A percentile compares a stretch with the other conserved stretches of the same genome.
Evolutionary conservation across 768 basidiomycete genomes (phyloP).

Genomic region (Serendipita sp.): DNA sequence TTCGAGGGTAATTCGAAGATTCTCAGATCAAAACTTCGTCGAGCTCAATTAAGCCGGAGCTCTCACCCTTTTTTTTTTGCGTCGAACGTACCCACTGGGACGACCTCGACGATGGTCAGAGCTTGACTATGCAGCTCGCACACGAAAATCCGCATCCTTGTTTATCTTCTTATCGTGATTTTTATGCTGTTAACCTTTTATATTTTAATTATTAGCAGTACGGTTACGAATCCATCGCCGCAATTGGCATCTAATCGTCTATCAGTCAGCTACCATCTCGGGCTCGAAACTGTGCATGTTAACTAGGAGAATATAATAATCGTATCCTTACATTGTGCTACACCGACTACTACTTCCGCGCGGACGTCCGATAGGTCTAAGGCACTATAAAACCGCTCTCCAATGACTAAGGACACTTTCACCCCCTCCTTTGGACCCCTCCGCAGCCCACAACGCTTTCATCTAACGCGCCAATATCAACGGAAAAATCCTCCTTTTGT

Average conservation of each 20-base stretch:
- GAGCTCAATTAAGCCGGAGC: constrained; percentile 6
- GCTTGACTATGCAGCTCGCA: constrained; percentile 4
- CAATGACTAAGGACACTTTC: background rate
- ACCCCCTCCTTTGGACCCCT: background rate
- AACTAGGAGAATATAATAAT: no score
- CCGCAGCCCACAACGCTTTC: background rate
- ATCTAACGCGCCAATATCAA: no score
- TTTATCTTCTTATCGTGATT: no score
- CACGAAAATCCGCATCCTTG: background rate
- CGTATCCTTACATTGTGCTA: no score
- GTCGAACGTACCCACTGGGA: background rate
- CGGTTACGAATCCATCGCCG: no score
- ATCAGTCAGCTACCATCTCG: no score
- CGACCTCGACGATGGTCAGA: background rate
- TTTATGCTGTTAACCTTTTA: no score
- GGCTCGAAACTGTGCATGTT: no score
- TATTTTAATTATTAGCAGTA: no score
- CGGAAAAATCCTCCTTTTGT: no score
- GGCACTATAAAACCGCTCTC: background rate
- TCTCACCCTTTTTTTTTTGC: background rate
- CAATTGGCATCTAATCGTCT: no score
- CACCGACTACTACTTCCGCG: background rate
- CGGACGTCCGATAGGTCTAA: background rate
- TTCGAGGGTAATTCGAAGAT: background rate
- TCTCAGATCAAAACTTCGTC: background rate